phyloP scores from a whole-genome alignment of 2,329 filamentous ascomycete species.

The Calcarisporium arbuscula region DNA sequence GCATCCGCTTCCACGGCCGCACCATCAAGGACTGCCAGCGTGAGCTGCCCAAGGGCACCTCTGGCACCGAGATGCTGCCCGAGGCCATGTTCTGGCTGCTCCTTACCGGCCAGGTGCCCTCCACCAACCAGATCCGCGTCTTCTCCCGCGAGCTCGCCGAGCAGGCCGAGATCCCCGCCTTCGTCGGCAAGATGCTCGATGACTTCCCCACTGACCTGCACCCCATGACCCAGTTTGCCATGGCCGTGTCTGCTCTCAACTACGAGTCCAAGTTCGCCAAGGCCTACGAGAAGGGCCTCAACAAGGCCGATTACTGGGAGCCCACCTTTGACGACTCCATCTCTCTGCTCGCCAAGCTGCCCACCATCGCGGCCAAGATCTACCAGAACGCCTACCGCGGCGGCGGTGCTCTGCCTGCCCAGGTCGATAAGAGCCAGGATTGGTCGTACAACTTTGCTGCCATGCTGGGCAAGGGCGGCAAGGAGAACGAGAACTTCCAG shows the following conservation, averaged over 20 bases:
- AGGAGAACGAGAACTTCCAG: conserved; percentile 89
- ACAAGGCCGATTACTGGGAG: conserved; percentile 98
- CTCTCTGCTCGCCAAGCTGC: conserved; percentile 88
- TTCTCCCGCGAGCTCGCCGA: conserved; percentile 84
- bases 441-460: conserved; percentile 99
- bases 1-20: conserved; percentile 94
- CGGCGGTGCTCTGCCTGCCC: conserved; percentile 63
- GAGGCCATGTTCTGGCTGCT: conserved; percentile 99
- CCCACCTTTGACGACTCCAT: conserved; percentile 95
- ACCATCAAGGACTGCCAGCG: conserved; percentile 98
- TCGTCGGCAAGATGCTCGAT: conserved; percentile 83
- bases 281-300: conserved; percentile 82
- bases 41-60: conserved; percentile 84
- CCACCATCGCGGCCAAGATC: conserved; percentile 93
- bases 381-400: conserved; percentile 87
- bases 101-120: conserved; percentile 86
- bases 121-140: conserved; percentile 69
- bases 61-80: conserved; percentile 93
- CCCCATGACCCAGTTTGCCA: conserved; percentile 97
- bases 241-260: conserved; percentile 92
- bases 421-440: conserved; percentile 79
- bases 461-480: conserved; percentile 85
- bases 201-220: conserved; percentile 85
- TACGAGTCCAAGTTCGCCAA: conserved; percentile 91
- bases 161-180: conserved; percentile 73